phyloP scores from a whole-genome alignment of 192 early-diverging fungal species.

The Backusella morwellensis region DNA sequence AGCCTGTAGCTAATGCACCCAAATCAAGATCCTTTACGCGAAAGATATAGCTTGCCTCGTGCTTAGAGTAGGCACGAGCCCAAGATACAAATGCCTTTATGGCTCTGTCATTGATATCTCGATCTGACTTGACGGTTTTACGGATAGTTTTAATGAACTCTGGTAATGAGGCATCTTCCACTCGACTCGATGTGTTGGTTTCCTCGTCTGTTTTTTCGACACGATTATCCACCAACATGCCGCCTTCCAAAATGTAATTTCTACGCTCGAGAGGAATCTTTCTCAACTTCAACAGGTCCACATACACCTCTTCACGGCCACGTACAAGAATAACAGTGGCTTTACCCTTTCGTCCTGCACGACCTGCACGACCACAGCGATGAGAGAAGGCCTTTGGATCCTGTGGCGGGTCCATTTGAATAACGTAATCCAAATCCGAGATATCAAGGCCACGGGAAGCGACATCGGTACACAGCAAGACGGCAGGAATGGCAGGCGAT shows the following conservation, averaged over 20 bases:
- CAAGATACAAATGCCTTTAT: constrained; percentile 87
- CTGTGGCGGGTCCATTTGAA: constrained; percentile 94
- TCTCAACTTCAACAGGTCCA: constrained; percentile 80
- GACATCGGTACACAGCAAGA: constrained; percentile 94
- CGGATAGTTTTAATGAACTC: constrained; percentile 56
- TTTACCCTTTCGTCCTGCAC: constrained; percentile 81
- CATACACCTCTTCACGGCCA: constrained; percentile 89
- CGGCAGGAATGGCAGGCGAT: constrained; percentile 61
- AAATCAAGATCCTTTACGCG: constrained; percentile 81
- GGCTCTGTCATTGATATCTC: constrained; percentile 78
- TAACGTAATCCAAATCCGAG: constrained; percentile 91
- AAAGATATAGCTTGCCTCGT: constrained; percentile 94
- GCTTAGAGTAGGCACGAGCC: constrained; percentile 90
- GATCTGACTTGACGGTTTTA: constrained; percentile 60
- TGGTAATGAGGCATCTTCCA: constrained; percentile 44
- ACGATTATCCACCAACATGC: constrained; percentile 35
- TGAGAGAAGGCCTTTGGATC: constrained; percentile 96
- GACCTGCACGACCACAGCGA: constrained; percentile 90
- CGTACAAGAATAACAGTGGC: constrained; percentile 82
- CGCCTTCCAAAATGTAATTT: constrained; percentile 48
- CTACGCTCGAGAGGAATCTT: constrained; percentile 75
- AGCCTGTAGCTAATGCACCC: constrained; percentile 70
- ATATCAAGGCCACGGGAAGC: constrained; percentile 95
- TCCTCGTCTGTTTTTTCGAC: constrained; percentile 36
- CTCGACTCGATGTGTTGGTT: constrained; percentile 12